phyloP scores from a whole-genome alignment of 345 rosid genomes.

The Raphanus sativus region DNA sequence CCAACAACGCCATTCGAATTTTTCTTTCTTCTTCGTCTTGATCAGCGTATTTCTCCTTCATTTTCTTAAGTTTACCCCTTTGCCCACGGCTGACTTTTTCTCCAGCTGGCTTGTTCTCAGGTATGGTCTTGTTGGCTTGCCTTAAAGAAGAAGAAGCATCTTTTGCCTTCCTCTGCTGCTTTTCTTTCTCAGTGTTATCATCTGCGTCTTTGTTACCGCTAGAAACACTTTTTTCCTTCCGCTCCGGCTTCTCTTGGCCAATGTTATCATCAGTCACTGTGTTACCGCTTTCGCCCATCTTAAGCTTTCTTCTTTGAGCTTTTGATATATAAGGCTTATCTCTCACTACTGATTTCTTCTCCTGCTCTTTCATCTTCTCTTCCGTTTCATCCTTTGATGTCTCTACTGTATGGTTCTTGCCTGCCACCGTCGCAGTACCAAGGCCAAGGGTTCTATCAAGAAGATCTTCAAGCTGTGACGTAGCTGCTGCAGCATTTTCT shows the following conservation, averaged over 20 bases:
- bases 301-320: slow-evolving; percentile 91
- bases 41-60: slow-evolving; percentile 94
- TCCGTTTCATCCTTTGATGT: slow-evolving; percentile 44
- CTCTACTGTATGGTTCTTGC: slow-evolving; percentile 45
- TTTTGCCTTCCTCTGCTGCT: slow-evolving; percentile 41
- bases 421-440: slow-evolving; percentile 58
- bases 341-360: slow-evolving; percentile 43
- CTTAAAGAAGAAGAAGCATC: slow-evolving; percentile 39
- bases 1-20: slow-evolving; percentile 82
- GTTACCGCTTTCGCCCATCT: slow-evolving; percentile 58
- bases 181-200: slow-evolving; percentile 39
- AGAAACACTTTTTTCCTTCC: slow-evolving; percentile 30
- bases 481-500: slow-evolving; percentile 47
- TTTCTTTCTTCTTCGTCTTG: slow-evolving; percentile 96
- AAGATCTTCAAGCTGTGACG: slow-evolving; percentile 81
- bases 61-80: slow-evolving; percentile 87
- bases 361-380: slow-evolving; percentile 47
- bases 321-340: slow-evolving; percentile 78
- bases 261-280: slow-evolving; percentile 29
- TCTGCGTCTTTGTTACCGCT: slow-evolving; percentile 24
- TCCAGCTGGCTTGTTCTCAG: slow-evolving; percentile 51
- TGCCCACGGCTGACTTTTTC: slow-evolving; percentile 87
- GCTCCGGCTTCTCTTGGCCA: slow-evolving; percentile 47
- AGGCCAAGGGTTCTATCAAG: slow-evolving; percentile 94
- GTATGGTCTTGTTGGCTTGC: slow-evolving; percentile 45